These are phyloP conservation scores for Diaporthe humulicola DNA, from an alignment of 2,329 filamentous ascomycete genomes.

Conservation along the genomic window DNA sequence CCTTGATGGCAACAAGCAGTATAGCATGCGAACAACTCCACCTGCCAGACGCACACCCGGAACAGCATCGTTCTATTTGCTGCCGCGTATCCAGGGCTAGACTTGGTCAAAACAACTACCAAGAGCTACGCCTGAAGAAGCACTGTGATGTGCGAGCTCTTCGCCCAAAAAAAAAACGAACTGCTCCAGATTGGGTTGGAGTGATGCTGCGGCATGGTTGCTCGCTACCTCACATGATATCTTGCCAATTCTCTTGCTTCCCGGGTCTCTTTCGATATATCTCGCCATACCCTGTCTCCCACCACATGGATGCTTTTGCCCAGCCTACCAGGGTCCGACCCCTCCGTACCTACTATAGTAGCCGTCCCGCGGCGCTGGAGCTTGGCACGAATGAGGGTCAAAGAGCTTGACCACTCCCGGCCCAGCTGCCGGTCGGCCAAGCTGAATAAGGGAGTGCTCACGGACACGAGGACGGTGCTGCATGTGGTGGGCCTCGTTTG, in stretches of 20 bases:
- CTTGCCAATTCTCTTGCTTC: background rate
- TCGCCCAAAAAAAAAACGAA: background rate
- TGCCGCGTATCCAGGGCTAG: background rate
- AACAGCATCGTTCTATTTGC: constrained; percentile 6
- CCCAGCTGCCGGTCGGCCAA: constrained; percentile 11
- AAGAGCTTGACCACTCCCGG: constrained; percentile 19
- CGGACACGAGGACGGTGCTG: constrained; percentile 7
- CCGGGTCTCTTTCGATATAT: background rate
- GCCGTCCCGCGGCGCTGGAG: constrained; percentile 15
- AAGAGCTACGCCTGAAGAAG: background rate
- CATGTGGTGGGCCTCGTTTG: background rate
- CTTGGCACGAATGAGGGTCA: constrained; percentile 22
- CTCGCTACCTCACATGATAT: background rate
- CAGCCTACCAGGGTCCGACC: constrained; percentile 1
- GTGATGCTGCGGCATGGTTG: background rate
- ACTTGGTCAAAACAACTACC: background rate
- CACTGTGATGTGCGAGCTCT: constrained; percentile 6
- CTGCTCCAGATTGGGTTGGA: background rate
- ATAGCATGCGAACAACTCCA: constrained; percentile 4
- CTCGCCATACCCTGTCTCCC: background rate
- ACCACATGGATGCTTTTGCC: background rate
- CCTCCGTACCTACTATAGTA: background rate
- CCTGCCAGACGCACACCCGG: background rate
- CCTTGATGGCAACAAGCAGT: constrained; percentile 15
- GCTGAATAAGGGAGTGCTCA: constrained; percentile 7